Percentiles rank a stretch among this genome's conserved stretches.
These are phyloP conservation scores for Posidonia australis DNA, from an alignment of 106 monocot genomes.

Conservation along the genomic window DNA sequence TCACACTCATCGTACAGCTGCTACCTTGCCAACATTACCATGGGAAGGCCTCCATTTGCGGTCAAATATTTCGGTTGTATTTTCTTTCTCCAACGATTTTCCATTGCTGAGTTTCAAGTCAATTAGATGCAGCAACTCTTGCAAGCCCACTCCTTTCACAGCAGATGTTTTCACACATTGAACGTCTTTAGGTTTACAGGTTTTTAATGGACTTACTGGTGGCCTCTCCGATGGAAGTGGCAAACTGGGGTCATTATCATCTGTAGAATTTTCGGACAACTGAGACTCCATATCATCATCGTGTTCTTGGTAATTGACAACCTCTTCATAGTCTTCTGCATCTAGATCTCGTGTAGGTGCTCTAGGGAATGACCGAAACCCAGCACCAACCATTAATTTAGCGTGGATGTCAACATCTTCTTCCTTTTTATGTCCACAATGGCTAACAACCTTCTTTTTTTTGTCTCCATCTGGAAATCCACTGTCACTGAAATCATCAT, in stretches of 20 bases:
- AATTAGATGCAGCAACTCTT: conserved; percentile 58
- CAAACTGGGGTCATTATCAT: conserved; percentile 1
- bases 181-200: conserved; percentile 7
- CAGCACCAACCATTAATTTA: neutral
- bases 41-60: conserved; percentile 76
- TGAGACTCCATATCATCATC: neutral
- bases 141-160: conserved; percentile 56
- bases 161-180: conserved; percentile 66
- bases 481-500: neutral
- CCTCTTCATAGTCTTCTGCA: conserved; percentile 4
- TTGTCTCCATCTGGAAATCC: conserved; percentile 11
- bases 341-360: conserved; percentile 5
- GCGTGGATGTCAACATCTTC: neutral
- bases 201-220: neutral
- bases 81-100: conserved; percentile 17
- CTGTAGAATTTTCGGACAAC: conserved; percentile 8
- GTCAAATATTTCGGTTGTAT: conserved; percentile 34
- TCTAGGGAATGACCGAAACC: neutral
- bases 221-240: conserved; percentile 2
- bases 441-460: conserved; percentile 4
- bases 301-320: neutral
- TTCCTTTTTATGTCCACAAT: neutral
- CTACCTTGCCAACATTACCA: neutral
- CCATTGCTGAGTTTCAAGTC: conserved; percentile 40
- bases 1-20: neutral